Conservation (phyloP, 805 yeast genomes). For the Zygotorulaspora danielsina region DNA sequence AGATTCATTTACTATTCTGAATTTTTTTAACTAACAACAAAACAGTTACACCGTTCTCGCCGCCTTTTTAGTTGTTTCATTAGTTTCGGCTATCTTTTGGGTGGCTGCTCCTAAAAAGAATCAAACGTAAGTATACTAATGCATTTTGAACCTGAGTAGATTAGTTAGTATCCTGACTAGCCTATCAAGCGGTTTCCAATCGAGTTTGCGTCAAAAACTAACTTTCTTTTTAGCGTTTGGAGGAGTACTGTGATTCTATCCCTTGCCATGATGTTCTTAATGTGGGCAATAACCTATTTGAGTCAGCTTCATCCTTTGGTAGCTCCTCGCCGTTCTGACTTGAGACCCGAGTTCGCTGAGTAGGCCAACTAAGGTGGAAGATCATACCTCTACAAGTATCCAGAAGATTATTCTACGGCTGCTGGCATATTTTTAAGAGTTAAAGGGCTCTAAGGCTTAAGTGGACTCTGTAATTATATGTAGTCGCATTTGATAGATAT, state of each 20-base stretch:
- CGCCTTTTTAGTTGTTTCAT: conserved; percentile 55
- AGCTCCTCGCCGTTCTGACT: conserved; percentile 82
- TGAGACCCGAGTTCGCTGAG: conserved; percentile 67
- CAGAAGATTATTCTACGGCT: no score
- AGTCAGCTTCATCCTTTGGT: conserved; percentile 86
- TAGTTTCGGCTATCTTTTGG: conserved; percentile 70
- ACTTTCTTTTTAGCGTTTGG: conserved; percentile 47
- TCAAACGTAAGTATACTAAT: conserved; percentile 51
- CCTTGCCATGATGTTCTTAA: conserved; percentile 70
- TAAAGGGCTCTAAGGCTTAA: no score
- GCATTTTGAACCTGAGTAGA: neutral
- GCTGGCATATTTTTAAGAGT: no score
- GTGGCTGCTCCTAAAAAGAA: conserved; percentile 78
- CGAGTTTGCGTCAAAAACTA: no score
- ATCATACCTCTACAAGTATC: no score
- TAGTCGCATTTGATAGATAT: neutral
- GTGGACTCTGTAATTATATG: no score
- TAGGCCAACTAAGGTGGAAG: conserved; percentile 2
- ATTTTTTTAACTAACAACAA: conserved; percentile 8
- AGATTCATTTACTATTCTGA: neutral
- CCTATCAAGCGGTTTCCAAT: no score
- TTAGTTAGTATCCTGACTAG: neutral
- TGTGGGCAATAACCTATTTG: conserved; percentile 92
- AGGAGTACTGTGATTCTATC: conserved; percentile 66
- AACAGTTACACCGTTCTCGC: conserved; percentile 65